Conservation (phyloP, 75 land plant species). For the Azolla pinnata region DNA sequence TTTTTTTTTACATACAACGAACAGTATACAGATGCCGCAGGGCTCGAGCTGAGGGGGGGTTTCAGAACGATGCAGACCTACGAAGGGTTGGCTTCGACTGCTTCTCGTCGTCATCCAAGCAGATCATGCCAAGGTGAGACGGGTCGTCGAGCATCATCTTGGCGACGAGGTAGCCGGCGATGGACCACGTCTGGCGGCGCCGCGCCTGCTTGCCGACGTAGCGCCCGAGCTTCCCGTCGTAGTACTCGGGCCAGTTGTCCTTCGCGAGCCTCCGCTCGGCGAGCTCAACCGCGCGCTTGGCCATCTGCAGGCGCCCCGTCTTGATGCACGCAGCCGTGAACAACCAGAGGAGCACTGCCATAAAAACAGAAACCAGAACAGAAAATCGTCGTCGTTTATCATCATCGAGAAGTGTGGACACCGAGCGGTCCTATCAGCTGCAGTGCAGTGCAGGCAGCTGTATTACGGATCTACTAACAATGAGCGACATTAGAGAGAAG, state of each 20-base stretch:
- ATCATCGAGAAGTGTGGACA: no score
- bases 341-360: conserved; percentile 57
- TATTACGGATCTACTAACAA: no score
- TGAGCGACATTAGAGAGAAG: no score
- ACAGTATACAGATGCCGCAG: no score
- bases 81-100: no score
- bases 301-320: conserved; percentile 51
- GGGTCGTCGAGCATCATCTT: conserved; percentile 62
- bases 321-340: conserved; percentile 52
- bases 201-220: conserved; percentile 56
- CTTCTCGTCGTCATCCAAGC: conserved; percentile 46
- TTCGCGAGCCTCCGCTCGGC: conserved; percentile 33
- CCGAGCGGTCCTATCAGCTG: no score
- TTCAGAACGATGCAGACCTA: no score
- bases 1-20: no score
- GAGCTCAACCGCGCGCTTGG: conserved; percentile 42
- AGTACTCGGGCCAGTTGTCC: conserved; percentile 60
- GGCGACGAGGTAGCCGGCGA: conserved; percentile 50
- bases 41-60: no score
- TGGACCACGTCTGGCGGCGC: conserved; percentile 50
- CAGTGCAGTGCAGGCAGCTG: no score
- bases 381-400: no score
- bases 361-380: no score
- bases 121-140: conserved; percentile 40
- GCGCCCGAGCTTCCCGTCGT: conserved; percentile 50